Conservation (phyloP, 176 grass and related monocot genomes). For the Oryza officinalis region DNA sequence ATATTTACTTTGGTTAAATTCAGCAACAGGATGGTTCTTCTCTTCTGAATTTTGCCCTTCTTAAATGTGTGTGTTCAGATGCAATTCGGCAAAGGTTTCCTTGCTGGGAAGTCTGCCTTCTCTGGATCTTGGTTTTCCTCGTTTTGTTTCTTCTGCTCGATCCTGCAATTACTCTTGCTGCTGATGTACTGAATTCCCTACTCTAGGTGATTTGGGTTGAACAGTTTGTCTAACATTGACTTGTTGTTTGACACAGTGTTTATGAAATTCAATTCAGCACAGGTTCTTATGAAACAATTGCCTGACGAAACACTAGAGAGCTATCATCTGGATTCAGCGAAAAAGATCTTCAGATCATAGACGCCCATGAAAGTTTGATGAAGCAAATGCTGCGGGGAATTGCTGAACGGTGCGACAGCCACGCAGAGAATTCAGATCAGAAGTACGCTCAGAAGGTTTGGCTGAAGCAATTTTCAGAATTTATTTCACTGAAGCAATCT, state of each 20-base stretch:
- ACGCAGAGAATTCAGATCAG: neutral
- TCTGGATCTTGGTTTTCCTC: slow-evolving; percentile 29
- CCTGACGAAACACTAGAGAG: neutral
- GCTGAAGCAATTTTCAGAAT: neutral
- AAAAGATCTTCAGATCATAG: neutral
- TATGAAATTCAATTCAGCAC: neutral
- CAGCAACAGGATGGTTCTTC: neutral
- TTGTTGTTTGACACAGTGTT: neutral
- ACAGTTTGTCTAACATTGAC: neutral
- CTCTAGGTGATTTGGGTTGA: neutral
- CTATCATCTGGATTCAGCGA: neutral
- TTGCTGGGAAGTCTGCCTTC: neutral
- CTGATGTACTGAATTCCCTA: neutral
- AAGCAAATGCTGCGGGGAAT: neutral
- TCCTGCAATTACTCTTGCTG: neutral
- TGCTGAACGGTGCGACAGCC: neutral
- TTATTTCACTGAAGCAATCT: neutral
- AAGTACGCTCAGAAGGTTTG: neutral
- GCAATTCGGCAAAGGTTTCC: neutral
- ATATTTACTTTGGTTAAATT: slow-evolving; percentile 21
- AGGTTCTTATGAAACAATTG: neutral
- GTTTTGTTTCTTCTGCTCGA: neutral
- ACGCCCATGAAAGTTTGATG: neutral
- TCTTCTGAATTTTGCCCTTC: slow-evolving; percentile 24
- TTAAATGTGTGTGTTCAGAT: neutral